These are phyloP conservation scores for Xylaria acuta DNA, from an alignment of 495 filamentous ascomycete species.

Conservation along the genomic window DNA sequence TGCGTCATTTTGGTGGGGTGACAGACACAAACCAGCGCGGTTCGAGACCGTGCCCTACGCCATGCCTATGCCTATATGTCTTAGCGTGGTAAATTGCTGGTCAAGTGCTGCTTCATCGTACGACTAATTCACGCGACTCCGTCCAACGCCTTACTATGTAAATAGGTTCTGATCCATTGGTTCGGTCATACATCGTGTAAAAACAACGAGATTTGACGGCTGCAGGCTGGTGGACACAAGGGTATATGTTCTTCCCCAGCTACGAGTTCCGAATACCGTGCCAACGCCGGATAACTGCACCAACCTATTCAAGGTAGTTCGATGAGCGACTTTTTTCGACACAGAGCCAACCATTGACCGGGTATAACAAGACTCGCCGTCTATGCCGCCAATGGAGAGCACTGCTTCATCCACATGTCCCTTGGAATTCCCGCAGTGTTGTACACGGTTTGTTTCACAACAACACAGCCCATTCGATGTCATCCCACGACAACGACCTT, in stretches of 20 bases:
- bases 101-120: neutral
- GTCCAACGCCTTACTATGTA: too few relatives aligned
- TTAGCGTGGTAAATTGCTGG: neutral
- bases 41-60: neutral
- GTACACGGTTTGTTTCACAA: neutral
- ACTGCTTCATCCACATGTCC: neutral
- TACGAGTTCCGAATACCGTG: neutral
- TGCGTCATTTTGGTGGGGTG: conserved; percentile 26
- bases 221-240: neutral
- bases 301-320: neutral
- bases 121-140: neutral
- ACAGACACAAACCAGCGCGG: neutral
- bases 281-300: neutral
- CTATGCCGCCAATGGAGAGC: conserved; percentile 1
- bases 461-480: neutral
- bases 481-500: neutral
- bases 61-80: neutral
- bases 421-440: conserved; percentile 14
- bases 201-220: neutral
- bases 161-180: neutral
- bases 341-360: neutral
- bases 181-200: neutral
- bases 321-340: conserved; percentile 14
- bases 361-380: neutral
- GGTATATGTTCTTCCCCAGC: neutral